Evolutionary conservation across 2,329 filamentous ascomycete genomes (phyloP).

Genomic region (Metarhizium robertsii): DNA sequence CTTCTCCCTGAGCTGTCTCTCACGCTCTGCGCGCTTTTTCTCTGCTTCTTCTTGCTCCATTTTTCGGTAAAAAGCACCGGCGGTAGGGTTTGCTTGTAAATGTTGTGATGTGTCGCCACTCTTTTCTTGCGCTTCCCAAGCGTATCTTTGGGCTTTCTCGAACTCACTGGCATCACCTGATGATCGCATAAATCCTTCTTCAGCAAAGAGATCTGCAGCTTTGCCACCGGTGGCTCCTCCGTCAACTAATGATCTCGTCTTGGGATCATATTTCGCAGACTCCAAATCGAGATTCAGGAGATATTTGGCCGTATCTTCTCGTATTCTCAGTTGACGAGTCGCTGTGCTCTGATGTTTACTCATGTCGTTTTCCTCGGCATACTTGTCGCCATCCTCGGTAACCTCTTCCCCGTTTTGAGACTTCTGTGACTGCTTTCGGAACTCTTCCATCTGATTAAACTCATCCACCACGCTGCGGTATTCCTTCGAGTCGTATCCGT

Average conservation of each 20-base stretch:
- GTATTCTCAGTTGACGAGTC: conserved; percentile 79
- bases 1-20: conserved; percentile 65
- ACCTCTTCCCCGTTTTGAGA: conserved; percentile 32
- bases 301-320: conserved; percentile 97
- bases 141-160: conserved; percentile 78
- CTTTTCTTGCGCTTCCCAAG: conserved; percentile 90
- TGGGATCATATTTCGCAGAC: conserved; percentile 95
- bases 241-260: conserved; percentile 85
- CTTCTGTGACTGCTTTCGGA: conserved; percentile 48
- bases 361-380: conserved; percentile 96
- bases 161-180: conserved; percentile 92
- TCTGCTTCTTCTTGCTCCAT: conserved; percentile 69
- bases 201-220: conserved; percentile 74
- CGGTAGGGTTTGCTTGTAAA: conserved; percentile 92
- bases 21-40: conserved; percentile 55
- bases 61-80: conserved; percentile 75
- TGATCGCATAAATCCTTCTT: conserved; percentile 82
- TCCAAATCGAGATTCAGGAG: conserved; percentile 90
- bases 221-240: conserved; percentile 71
- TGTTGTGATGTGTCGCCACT: conserved; percentile 72
- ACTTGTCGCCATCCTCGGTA: conserved; percentile 57
- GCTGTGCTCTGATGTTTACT: conserved; percentile 85
- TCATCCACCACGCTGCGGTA: conserved; percentile 83
- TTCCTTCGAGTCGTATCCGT: conserved; percentile 87
- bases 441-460: conserved; percentile 74